Base-by-base conservation (phyloP, 495 filamentous ascomycete genomes). In the Opeltia flavorubescens region DNA sequence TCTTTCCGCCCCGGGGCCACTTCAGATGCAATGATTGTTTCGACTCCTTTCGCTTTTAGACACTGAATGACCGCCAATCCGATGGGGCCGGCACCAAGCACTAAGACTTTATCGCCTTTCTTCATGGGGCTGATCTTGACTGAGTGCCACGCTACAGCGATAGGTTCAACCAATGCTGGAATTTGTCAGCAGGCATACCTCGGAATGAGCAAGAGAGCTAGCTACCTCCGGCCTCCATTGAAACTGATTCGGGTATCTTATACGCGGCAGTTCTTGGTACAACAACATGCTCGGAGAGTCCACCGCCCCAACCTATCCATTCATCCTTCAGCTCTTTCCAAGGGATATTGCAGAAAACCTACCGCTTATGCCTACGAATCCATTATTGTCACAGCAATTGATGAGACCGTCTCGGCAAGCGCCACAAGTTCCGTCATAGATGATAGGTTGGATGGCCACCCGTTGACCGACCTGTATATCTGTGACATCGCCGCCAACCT, bases 71-170 rank as follows among this genome's bases (percentile, higher is more conserved):
- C 64, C 5, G 70, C 64, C n/a, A 83, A 62, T 5, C 79, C 77
- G 34, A 83, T 77, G 0, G 79, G 77, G 0, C 77, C 79, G 3
- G 69, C 76, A 17, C 79, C 79, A 7, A 80, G 54, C 21, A 84
- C 61, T 15, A 83, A 55, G 3, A 68, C 68, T 2, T 63, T 62
- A 43, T 75, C 64, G n/a, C 63, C 62, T 13, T 57, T 47, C 45
- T 77, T 68, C 52, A 77, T 65, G 0, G 69, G 65, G 13, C 67
- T 70, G 35, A 66, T 56, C 15, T 69, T 71, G 33, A 82, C 70
- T n/a, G 76, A 76, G 56, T 83, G 77, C 77, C 77, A 83, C 44
- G 68, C 79, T 4, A 82, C 78, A 8, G 75, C 62, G 0, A 83
- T 61, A 0, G 79, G 79, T 47, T 83, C 78, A 36, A 81, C 60